Conservation (phyloP, 2,329 filamentous ascomycete species). For the Fusarium concolor region DNA sequence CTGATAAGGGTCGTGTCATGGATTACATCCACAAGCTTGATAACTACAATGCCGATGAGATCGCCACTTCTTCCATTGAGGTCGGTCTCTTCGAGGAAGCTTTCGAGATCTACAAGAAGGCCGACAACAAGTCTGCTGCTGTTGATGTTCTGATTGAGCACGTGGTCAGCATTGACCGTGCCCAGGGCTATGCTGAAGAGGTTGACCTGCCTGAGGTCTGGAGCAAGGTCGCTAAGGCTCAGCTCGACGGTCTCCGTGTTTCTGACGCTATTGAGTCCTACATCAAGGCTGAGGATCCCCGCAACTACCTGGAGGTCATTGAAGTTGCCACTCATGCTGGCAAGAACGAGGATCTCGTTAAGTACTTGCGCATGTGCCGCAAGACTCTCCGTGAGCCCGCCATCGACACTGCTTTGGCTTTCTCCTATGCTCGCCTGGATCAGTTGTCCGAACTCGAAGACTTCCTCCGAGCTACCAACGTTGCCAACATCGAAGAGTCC, state of each 20-base stretch:
- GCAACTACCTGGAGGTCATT: constrained; percentile 95
- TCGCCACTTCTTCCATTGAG: constrained; percentile 91
- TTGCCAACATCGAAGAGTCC: constrained; percentile 94
- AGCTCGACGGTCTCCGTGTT: constrained; percentile 93
- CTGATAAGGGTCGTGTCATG: constrained; percentile 94
- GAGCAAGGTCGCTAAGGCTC: constrained; percentile 98
- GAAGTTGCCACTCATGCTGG: constrained; percentile 94
- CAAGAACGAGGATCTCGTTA: constrained; percentile 97
- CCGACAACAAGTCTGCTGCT: constrained; percentile 86
- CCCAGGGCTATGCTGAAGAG: constrained; percentile 93
- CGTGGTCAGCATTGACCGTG: constrained; percentile 97
- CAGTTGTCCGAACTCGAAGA: constrained; percentile 95
- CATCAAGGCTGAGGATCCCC: constrained; percentile 92
- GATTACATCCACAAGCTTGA: constrained; percentile 95
- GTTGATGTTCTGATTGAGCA: constrained; percentile 94
- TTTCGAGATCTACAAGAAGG: constrained; percentile 99
- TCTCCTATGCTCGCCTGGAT: constrained; percentile 91
- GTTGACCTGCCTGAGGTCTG: constrained; percentile 95
- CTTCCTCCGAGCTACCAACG: constrained; percentile 92
- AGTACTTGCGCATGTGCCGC: constrained; percentile 95
- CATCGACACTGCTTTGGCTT: constrained; percentile 93
- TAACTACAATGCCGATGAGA: constrained; percentile 91
- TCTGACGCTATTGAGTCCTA: constrained; percentile 96
- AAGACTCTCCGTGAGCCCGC: constrained; percentile 95
- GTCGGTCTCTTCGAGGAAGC: constrained; percentile 96